Evolutionary conservation across 2,329 filamentous ascomycete genomes (phyloP), one percentile per base, ranked within the genome.

Genomic region (Hypoxylon sp.): DNA sequence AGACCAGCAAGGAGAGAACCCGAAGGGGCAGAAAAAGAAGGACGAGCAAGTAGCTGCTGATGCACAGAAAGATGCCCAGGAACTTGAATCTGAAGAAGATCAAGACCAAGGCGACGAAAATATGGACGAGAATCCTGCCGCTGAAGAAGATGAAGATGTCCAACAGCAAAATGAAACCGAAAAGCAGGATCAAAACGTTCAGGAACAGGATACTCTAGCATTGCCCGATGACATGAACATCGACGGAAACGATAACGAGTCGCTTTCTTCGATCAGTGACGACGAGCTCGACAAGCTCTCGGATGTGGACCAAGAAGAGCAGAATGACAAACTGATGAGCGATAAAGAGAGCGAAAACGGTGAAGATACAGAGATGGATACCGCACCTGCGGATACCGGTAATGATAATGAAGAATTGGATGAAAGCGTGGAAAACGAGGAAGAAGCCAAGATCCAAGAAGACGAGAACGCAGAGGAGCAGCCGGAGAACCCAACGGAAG

Each of bases 151-250:
- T 74, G 86, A 89, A 67, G 86, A 89, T 30, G 81, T 85, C 14
- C 80, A 84, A 53, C 81, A 82, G 4, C 84, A 86, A 66, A 86
- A 89, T 30, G 86, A 89, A 67, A 77, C 85, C 50, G 88, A 88
- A 70, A 82, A 82, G 50, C 88, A 90, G 73, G 88, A 94, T 65
- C 91, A 93, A 56, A 91, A 95, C 74, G 88, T 93, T 1, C 88
- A 95, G 72, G 91, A 97, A 76, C 90, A 93, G 73, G 90, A 97
- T 66, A 90, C 91, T 1, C 83, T 97, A 65, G 93, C 94, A 49
- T 83, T 97, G 21, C 94, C 94, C 0, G 94, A 97, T 45, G 93
- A 97, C 70, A 91, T 98, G 85, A 90, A 97, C 63, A 86, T 96
- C 60, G 91, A 95, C 70, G 91, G 88, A 7, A 83, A 92, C 28